Conservation (phyloP, 495 filamentous ascomycete genomes). For the Pseudoneurospora amorphoporcata region DNA sequence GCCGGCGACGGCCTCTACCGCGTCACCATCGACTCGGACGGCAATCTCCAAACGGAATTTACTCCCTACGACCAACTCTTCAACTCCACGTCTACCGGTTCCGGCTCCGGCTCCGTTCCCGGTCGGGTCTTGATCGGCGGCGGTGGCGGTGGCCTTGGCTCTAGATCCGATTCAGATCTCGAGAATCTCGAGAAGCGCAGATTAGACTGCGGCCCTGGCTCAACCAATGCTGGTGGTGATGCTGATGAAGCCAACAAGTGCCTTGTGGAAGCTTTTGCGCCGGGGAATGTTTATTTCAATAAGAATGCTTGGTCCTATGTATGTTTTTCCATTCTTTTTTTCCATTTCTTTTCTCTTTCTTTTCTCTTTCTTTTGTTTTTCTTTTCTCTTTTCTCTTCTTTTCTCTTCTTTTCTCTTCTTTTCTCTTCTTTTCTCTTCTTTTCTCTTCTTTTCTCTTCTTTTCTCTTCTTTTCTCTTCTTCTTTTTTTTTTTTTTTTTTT, state of each 20-base stretch:
- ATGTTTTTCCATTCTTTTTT: neutral
- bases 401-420: no score
- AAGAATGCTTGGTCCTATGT: neutral
- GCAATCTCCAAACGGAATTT: neutral
- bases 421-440: no score
- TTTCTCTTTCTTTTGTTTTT: no score
- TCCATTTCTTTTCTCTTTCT: neutral
- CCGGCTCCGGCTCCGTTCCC: neutral
- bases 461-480: no score
- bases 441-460: no score
- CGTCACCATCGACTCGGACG: neutral
- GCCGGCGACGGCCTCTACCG: neutral
- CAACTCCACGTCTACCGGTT: neutral
- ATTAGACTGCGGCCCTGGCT: neutral
- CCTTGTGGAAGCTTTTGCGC: neutral
- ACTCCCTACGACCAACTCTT: neutral
- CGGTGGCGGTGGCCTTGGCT: no score
- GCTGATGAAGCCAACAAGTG: neutral
- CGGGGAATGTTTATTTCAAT: neutral
- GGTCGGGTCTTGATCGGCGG: no score
- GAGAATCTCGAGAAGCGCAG: neutral
- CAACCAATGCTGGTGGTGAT: neutral
- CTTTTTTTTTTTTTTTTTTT: no score
- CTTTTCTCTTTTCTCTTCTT: no score
- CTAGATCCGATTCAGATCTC: no score